Conservation (phyloP, 1,284 basidiomycete genomes). For the Laetiporus sulphureus region DNA sequence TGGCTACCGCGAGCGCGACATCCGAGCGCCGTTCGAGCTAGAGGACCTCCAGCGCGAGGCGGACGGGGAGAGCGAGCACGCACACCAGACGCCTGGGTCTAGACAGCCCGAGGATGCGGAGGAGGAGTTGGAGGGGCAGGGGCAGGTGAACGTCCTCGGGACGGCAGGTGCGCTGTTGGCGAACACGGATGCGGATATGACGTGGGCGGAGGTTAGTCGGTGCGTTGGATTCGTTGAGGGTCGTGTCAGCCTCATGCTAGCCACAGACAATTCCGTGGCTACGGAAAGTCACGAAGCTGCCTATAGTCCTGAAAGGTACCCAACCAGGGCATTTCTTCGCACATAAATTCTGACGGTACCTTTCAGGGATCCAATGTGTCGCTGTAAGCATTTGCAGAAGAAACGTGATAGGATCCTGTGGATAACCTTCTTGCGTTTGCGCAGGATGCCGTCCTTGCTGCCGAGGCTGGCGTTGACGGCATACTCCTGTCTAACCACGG, state of each 20-base stretch:
- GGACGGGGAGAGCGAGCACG: constrained; percentile 18
- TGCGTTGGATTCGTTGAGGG: too few species aligned
- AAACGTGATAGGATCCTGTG: too few species aligned
- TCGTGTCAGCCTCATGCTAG: too few species aligned
- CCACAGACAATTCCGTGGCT: constrained; percentile 73
- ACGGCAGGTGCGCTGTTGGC: constrained; percentile 60
- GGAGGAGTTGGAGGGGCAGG: constrained; percentile 30
- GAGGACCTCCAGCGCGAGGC: constrained; percentile 51
- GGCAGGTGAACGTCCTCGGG: constrained; percentile 40
- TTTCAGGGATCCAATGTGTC: constrained; percentile 65
- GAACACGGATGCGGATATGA: constrained; percentile 66
- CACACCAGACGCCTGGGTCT: constrained; percentile 19
- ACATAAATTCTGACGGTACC: constrained; percentile 9
- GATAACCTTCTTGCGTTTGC: too few species aligned
- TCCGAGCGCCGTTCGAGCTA: constrained; percentile 52
- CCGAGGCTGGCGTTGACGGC: constrained; percentile 81
- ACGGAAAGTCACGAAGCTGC: constrained; percentile 66
- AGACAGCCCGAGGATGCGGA: constrained; percentile 26
- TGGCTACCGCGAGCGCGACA: constrained; percentile 83
- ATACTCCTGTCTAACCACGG: constrained; percentile 92
- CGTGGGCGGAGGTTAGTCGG: constrained; percentile 52
- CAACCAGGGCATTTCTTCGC: too few species aligned
- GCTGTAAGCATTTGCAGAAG: too few species aligned
- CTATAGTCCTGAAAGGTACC: constrained; percentile 80
- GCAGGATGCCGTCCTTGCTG: constrained; percentile 81